Conservation (phyloP, 208 protist genomes). For the Angomonas deanei region DNA sequence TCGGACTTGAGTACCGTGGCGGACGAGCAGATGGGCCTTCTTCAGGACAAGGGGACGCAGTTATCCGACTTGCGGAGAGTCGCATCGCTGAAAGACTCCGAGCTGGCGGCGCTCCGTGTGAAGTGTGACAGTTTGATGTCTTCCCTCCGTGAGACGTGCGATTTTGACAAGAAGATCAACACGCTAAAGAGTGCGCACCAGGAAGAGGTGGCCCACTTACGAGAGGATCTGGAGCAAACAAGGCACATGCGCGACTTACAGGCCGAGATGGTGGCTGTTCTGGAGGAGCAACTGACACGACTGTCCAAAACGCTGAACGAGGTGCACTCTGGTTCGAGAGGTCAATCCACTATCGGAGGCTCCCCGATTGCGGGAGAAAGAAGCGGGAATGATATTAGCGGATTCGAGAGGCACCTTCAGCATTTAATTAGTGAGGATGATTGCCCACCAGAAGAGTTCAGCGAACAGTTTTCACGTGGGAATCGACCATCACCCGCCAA, state of each 20-base stretch:
- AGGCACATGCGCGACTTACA: constrained; percentile 21
- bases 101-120: constrained; percentile 10
- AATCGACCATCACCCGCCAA: not conserved
- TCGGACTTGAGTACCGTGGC: constrained; percentile 26
- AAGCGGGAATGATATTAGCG: not conserved
- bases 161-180: not conserved
- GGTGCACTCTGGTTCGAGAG: not conserved
- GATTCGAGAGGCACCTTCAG: constrained; percentile 1
- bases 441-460: not conserved
- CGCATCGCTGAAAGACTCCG: constrained; percentile 7
- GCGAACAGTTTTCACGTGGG: not conserved
- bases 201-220: constrained; percentile 4
- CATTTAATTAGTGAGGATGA: not conserved
- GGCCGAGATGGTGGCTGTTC: constrained; percentile 28
- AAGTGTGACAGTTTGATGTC: constrained; percentile 14
- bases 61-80: constrained; percentile 10
- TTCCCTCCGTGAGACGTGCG: not conserved
- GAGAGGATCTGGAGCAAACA: constrained; percentile 7
- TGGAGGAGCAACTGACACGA: constrained; percentile 39
- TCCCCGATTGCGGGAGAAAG: not conserved
- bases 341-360: not conserved
- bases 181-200: constrained; percentile 11
- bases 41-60: constrained; percentile 23
- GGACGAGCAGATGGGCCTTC: constrained; percentile 19
- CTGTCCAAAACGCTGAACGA: not conserved